Conservation (phyloP, 148 eudicot species). For the Oxyria digyna region DNA sequence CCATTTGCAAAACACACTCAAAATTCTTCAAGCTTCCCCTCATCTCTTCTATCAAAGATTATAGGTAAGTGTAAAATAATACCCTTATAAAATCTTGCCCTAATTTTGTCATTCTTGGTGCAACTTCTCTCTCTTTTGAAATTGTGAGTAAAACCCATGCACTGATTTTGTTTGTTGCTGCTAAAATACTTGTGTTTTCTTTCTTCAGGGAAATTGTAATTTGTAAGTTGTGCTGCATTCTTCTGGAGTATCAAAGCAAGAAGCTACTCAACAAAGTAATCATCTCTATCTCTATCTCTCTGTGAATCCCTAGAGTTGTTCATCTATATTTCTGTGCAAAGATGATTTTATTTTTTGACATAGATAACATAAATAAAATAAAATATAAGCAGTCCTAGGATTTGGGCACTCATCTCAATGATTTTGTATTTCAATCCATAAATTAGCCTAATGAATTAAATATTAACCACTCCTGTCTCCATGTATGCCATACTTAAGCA, state of each 20-base stretch:
- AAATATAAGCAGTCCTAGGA: not conserved
- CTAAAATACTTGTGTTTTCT: not conserved
- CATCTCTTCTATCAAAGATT: too few species aligned
- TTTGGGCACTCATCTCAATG: not conserved
- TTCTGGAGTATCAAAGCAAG: not conserved
- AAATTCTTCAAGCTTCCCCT: not conserved
- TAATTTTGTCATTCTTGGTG: not conserved
- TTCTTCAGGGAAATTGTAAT: not conserved
- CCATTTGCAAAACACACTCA: not conserved
- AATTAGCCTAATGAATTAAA: too few species aligned
- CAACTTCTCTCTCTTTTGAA: not conserved
- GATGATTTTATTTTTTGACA: not conserved
- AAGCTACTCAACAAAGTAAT: not conserved
- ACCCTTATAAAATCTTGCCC: not conserved
- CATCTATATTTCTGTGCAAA: not conserved
- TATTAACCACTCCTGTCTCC: constrained; percentile 1
- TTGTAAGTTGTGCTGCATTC: not conserved
- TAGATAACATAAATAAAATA: not conserved
- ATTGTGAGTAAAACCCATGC: not conserved
- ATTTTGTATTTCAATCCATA: not conserved
- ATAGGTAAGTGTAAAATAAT: too few species aligned
- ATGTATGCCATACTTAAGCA: not conserved
- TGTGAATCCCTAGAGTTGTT: not conserved
- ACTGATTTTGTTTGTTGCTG: not conserved
- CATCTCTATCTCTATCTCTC: not conserved